Evolutionary conservation across 257 asterid genomes (phyloP), one percentile per base, ranked within the genome.

Genomic region (Nicotiana paniculata): DNA sequence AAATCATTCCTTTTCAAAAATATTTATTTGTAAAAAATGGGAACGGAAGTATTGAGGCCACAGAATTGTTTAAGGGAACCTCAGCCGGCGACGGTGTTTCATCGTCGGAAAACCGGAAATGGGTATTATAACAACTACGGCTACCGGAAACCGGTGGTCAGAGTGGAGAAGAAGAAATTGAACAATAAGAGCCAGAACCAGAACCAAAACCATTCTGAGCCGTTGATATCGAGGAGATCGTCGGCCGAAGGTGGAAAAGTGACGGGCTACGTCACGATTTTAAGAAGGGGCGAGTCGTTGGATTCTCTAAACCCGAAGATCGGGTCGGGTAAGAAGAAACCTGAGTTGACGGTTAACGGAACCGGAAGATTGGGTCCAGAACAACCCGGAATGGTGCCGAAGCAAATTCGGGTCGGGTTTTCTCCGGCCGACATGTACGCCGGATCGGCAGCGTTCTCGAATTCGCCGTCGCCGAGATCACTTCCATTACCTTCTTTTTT

Each of bases 381-480:
- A 3, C 78, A 89, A 54, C 92, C 92, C 81, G 89, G 15, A 0
- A 89, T 87, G 91, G 3, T 63, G 3, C 92, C 90, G 81, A 88
- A 83, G 63, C 88, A 85, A 85, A 89, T 89, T 84, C 90, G 86
- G 15, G 77, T 83, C 3, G 81, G 86, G 81, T 85, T 75, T 86
- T 76, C 83, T 0, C 51, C 66, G 17, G 58, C 83, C 33, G 88
- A 89, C 81, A 77, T 89, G 4, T 93, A 93, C 83, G 97, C 97
- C 66, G 97, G 97, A 62, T 90, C 97, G 39, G 95, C 97, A 48
- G 93, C 90, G 35, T 90, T 78, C 69, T 77, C 86, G 21, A 78
- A 82, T 11, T 93, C 97, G 63, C 97, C 97, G 9, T 89, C 97
- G 72, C 97, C 97, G 26, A 88, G 91, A 21, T 83, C 96, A 3